Percentiles rank a stretch among this genome's conserved stretches.
phyloP scores from a whole-genome alignment of 805 yeast genomes.

The Candida ficus region DNA sequence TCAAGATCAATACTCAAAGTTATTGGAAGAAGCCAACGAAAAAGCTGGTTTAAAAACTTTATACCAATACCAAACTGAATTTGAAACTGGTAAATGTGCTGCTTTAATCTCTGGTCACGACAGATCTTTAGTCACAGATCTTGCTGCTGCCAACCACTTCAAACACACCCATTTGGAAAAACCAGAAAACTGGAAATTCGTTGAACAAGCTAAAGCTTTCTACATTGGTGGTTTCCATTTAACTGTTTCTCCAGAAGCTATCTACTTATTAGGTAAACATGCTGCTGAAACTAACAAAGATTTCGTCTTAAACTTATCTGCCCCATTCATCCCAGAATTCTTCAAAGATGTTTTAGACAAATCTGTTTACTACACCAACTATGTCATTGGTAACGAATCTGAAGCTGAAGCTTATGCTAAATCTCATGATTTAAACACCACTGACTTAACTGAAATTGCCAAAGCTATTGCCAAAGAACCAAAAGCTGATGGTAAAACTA shows the following conservation, averaged over 20 bases:
- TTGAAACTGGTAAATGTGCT: conserved; percentile 97
- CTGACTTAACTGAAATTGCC: conserved; percentile 73
- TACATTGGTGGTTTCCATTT: conserved; percentile 99
- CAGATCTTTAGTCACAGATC: conserved; percentile 93
- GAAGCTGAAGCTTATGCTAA: conserved; percentile 95
- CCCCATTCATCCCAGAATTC: conserved; percentile 94
- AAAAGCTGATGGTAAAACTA: conserved; percentile 59
- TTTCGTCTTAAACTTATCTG: conserved; percentile 82
- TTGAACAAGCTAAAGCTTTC: conserved; percentile 73
- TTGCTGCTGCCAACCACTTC: conserved; percentile 98
- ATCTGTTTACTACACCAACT: conserved; percentile 82
- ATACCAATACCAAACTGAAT: conserved; percentile 72
- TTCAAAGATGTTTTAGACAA: conserved; percentile 87
- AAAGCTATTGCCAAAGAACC: conserved; percentile 74
- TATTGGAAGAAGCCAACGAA: conserved; percentile 75
- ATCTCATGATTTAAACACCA: conserved; percentile 58
- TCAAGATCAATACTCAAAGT: conserved; percentile 79
- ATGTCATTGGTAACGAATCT: conserved; percentile 90
- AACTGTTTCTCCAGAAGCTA: conserved; percentile 96
- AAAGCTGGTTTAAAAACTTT: conserved; percentile 83
- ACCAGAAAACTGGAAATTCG: conserved; percentile 85
- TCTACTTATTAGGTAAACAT: conserved; percentile 82
- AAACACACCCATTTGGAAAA: conserved; percentile 79
- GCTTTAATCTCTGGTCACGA: conserved; percentile 83
- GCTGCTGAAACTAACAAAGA: conserved; percentile 79